Conservation (phyloP, 2,329 filamentous ascomycete genomes). For the Nigrospora sphaerica region DNA sequence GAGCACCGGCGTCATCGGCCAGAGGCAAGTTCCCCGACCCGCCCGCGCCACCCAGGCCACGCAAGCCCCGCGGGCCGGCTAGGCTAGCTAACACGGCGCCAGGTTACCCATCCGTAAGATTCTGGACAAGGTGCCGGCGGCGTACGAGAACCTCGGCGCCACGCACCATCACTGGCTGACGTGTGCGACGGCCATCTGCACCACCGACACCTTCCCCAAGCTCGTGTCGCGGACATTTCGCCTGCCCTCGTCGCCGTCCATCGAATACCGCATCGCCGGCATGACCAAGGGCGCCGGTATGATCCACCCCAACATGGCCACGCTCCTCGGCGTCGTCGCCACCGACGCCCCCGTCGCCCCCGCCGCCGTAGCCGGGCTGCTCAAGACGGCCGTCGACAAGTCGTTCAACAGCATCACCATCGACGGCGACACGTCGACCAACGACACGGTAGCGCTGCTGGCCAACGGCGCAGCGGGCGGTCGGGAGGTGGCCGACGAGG, state of each 20-base stretch:
- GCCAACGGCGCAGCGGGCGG: slow-evolving; percentile 90
- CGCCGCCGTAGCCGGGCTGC: slow-evolving; percentile 57
- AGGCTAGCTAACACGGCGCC: not conserved
- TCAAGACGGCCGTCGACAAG: slow-evolving; percentile 67
- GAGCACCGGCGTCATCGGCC: slow-evolving; percentile 97
- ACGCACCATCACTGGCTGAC: slow-evolving; percentile 82
- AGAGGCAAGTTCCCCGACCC: slow-evolving; percentile 48
- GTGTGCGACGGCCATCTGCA: slow-evolving; percentile 88
- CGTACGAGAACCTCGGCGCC: slow-evolving; percentile 62
- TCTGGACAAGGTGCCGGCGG: slow-evolving; percentile 69
- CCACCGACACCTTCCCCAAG: slow-evolving; percentile 97
- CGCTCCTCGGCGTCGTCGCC: slow-evolving; percentile 81
- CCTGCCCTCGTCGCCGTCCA: slow-evolving; percentile 69
- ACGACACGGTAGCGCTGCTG: slow-evolving; percentile 91
- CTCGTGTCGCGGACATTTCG: slow-evolving; percentile 78
- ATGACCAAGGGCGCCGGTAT: slow-evolving; percentile 98
- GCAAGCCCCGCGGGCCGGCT: not conserved
- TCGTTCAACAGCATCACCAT: slow-evolving; percentile 97
- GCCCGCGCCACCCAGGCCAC: too few species aligned
- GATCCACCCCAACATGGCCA: slow-evolving; percentile 99
- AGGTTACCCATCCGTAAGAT: slow-evolving; percentile 91
- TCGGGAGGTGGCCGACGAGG: slow-evolving; percentile 46
- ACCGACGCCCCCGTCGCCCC: slow-evolving; percentile 81
- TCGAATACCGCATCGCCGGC: slow-evolving; percentile 79
- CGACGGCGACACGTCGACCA: slow-evolving; percentile 94